These are phyloP conservation scores for Lolium multiflorum DNA, from an alignment of 176 grass and related monocot species.

Conservation along the genomic window DNA sequence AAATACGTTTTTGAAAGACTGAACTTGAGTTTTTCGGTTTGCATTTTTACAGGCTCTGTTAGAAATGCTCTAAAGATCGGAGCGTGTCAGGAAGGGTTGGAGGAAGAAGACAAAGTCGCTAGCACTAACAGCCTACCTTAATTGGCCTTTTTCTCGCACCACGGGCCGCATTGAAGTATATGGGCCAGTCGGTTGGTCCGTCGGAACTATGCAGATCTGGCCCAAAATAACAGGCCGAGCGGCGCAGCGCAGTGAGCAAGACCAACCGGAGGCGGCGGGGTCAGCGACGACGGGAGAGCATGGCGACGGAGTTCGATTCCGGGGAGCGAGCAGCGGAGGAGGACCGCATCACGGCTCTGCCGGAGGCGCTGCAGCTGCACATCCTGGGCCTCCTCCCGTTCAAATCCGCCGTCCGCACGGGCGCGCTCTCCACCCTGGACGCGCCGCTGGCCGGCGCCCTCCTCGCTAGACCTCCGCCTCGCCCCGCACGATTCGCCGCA, in stretches of 20 bases:
- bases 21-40: no score
- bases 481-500: neutral
- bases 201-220: neutral
- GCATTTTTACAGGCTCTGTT: no score
- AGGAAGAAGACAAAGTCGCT: no score
- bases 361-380: conserved; percentile 25
- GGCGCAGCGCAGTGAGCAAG: neutral
- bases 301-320: conserved; percentile 5
- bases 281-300: neutral
- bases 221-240: neutral
- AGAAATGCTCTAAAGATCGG: no score
- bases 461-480: conserved; percentile 21
- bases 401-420: conserved; percentile 22
- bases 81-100: no score
- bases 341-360: neutral
- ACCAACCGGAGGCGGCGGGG: neutral
- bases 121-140: no score
- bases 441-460: conserved; percentile 1
- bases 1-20: no score
- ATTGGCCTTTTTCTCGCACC: no score
- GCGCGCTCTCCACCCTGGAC: conserved; percentile 19
- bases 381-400: conserved; percentile 12
- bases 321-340: neutral
- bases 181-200: no score
- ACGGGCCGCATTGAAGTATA: no score